Percentiles rank a stretch among this genome's conserved stretches.
These are phyloP conservation scores for Trichoderma virens DNA, from an alignment of 495 filamentous ascomycete species.

Conservation along the genomic window DNA sequence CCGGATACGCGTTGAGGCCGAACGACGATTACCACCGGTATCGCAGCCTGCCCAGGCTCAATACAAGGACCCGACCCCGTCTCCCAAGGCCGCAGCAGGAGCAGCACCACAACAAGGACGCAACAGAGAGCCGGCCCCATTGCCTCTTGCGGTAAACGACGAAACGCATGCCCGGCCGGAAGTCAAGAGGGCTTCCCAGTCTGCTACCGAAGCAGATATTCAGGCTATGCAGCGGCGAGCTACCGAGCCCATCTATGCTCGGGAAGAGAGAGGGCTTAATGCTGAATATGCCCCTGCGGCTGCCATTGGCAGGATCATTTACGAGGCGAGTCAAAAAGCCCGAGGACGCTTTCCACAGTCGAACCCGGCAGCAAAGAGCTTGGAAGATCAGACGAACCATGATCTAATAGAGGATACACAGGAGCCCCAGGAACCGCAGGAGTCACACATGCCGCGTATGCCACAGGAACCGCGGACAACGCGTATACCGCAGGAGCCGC, in stretches of 20 bases:
- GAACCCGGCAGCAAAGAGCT: background rate
- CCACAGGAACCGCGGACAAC: background rate
- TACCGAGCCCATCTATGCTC: background rate
- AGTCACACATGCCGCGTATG: background rate
- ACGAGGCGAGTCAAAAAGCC: conserved; percentile 3
- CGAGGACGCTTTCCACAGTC: background rate
- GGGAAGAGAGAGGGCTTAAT: background rate
- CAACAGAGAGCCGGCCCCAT: background rate
- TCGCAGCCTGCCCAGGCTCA: background rate
- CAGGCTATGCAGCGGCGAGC: background rate
- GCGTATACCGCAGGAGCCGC: background rate
- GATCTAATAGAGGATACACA: conserved; percentile 1
- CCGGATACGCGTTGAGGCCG: conserved; percentile 24
- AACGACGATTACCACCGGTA: conserved; percentile 9
- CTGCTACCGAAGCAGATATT: background rate
- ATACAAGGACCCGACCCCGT: background rate
- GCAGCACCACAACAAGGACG: conserved; percentile 10
- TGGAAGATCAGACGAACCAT: conserved; percentile 3
- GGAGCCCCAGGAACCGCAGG: background rate
- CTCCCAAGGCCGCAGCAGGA: conserved; percentile 1
- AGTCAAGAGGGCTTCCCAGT: background rate
- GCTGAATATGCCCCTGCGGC: conserved; percentile 2
- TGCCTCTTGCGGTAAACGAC: background rate
- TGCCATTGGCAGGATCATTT: conserved; percentile 8
- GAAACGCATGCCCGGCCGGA: conserved; percentile 12